Evolutionary conservation across 495 filamentous ascomycete genomes (phyloP), one percentile per base, ranked within the genome.

Genomic region (Astrothelium macrocarpum): DNA sequence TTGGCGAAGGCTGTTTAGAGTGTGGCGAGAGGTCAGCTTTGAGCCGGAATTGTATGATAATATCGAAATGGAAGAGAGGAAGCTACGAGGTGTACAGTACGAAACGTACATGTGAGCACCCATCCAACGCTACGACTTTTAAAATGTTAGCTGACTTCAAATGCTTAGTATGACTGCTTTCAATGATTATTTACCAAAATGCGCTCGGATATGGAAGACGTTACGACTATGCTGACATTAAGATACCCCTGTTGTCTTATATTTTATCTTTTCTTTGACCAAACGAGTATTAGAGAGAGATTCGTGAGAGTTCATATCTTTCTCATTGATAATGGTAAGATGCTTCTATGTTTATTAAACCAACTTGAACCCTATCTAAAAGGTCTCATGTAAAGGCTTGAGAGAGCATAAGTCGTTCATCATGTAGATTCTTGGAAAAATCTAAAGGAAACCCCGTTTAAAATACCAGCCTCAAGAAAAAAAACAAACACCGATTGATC

Each of bases 1-100:
- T 53, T 74, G 71, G 71, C 62, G 71, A 4, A 53, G 62, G 14
- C 49, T 74, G 56, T 62, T 68, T n/a, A 32, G 65, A 23, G 61
- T 29, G 10, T 74, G 70, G 67, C n/a, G 49, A 56, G 4, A 56
- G 3, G 25, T 56, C 49, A 56, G 49, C 49, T 56, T 56, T 29
- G 49, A 56, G 49, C 49, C 49, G 25, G 23, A 56, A 28, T 56
- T 56, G 25, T 29, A 56, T 56, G 49, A 56, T 10, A 25, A 26
- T 29, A 29, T 56, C 29, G 23, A 56, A 25, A 2, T 56, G 25
- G 25, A 26, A 20, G 25, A 56, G 20, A 26, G 16, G 25, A 56
- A 56, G 49, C 25, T 56, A 25, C 49, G 49, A 26, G 49, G 49
- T 10, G 49, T 56, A 25, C 49, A n/a, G 16, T 56, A 56, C 29